Base-by-base conservation (phyloP, 2,329 filamentous ascomycete species). In the Nannizziopsis barbatae region DNA sequence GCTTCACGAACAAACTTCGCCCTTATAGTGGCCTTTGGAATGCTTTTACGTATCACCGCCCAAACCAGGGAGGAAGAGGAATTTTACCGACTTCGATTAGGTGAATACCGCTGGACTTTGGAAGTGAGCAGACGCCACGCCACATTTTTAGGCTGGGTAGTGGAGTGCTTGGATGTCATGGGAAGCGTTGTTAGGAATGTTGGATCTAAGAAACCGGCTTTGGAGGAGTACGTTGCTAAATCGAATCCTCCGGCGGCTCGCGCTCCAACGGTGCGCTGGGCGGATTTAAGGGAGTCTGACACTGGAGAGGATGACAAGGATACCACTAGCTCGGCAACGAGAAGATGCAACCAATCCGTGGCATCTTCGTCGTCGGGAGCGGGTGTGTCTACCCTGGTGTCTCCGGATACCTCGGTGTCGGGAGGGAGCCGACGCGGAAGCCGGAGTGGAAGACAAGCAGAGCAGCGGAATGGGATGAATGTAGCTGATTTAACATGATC, bases 101-200 rank as follows among this genome's bases (percentile, higher is more conserved):
- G 81, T 51, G 90, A 98, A 67, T 96, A 95, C 62, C 79, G 87
- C 43, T 98, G 90, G 90, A 95, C 90, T 8, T 72, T 96, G 48
- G 84, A 83, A 7, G 89, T 96, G 42, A 89, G 83, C 65, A 82
- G 80, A 39, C 86, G 87, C 62, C 80, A 84, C 42, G 77, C 76
- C 9, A 69, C 63, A 45, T 69, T 69, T 55, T 58, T 69, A 53
- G 51, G 64, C 54, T 86, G 86, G 57, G 83, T 84, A n/a, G 81
- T 87, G 71, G 81, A 81, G 2, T 86, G 85, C 74, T 69, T 88
- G 38, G 84, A 87, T 59, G 63, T 86, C 51, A 71, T 85, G 18
- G 83, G 83, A 60, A 76, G 80, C 55, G 72, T 86, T 14, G 82
- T 83, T 0, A 80, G 83, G 60, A 37, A 18, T 8, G 45, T 30